Evolutionary conservation across 2,329 filamentous ascomycete species (phyloP).

Genomic region (Claviceps sp.): DNA sequence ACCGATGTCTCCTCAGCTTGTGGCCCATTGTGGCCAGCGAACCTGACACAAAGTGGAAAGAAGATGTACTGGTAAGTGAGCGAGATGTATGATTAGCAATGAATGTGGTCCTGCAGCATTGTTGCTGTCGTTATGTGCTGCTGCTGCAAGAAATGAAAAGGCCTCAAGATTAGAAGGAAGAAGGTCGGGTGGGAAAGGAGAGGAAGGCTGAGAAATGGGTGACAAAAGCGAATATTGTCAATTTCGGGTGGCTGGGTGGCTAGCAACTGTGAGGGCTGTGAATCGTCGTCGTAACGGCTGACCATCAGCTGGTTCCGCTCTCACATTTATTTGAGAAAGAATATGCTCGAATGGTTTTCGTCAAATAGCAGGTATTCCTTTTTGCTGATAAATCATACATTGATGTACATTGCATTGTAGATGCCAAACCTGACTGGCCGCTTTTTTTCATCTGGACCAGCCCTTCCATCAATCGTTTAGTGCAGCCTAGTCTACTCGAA

Average conservation of each 20-base stretch:
- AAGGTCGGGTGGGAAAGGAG: background rate
- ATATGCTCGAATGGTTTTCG: background rate
- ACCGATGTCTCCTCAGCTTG: conserved; percentile 1
- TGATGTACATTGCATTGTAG: conserved; percentile 25
- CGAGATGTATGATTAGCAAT: background rate
- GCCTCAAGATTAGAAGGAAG: background rate
- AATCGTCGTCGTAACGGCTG: background rate
- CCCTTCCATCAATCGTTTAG: conserved; percentile 5
- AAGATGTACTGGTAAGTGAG: background rate
- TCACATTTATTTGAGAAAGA: background rate
- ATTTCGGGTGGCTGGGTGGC: background rate
- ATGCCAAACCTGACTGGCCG: conserved; percentile 5
- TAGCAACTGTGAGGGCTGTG: background rate
- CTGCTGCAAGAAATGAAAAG: background rate
- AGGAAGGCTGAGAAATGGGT: background rate
- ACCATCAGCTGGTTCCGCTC: background rate
- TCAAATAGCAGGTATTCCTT: conserved; percentile 1
- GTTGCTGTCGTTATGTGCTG: background rate
- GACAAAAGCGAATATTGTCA: background rate
- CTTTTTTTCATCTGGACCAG: conserved; percentile 9
- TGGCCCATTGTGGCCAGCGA: conserved; percentile 10
- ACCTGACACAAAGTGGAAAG: background rate
- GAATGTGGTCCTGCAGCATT: background rate
- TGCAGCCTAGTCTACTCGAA: conserved; percentile 52
- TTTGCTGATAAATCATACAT: conserved; percentile 17